Percentiles rank a stretch among this genome's conserved stretches.
Evolutionary conservation across 306 rosid genomes (phyloP).

Genomic region (Quercus aquifolioides): DNA sequence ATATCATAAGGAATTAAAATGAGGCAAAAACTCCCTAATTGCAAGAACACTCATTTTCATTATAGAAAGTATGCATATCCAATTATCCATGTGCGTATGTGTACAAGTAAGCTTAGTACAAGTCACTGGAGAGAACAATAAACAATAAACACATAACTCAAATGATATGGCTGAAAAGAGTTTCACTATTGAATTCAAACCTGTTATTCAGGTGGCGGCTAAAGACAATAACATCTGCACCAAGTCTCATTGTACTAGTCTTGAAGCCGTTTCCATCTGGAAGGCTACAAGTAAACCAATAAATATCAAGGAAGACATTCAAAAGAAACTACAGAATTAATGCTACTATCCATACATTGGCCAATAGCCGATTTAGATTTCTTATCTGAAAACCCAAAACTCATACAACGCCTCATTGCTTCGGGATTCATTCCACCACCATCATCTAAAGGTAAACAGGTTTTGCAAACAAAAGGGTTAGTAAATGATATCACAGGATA

Average conservation of each 20-base stretch:
- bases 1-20: not conserved
- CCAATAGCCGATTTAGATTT: slow-evolving; percentile 73
- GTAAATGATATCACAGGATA: slow-evolving; percentile 6
- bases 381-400: slow-evolving; percentile 93
- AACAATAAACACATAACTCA: not conserved
- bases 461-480: slow-evolving; percentile 9
- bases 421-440: slow-evolving; percentile 95
- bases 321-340: slow-evolving; percentile 17
- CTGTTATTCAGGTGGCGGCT: slow-evolving; percentile 58
- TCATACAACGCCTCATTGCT: slow-evolving; percentile 83
- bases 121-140: not conserved
- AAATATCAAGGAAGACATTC: slow-evolving; percentile 18
- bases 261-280: slow-evolving; percentile 99
- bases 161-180: not conserved
- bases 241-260: slow-evolving; percentile 97
- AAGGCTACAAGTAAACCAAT: slow-evolving; percentile 40
- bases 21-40: not conserved
- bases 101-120: not conserved
- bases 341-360: slow-evolving; percentile 59
- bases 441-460: slow-evolving; percentile 55
- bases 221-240: slow-evolving; percentile 88
- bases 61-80: too few species aligned
- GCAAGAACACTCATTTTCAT: not conserved
- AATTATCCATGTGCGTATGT: not conserved
- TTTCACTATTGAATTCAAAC: slow-evolving; percentile 34